Evolutionary conservation across 129 eudicot species (phyloP).

Genomic region (Kitagawia praeruptora): DNA sequence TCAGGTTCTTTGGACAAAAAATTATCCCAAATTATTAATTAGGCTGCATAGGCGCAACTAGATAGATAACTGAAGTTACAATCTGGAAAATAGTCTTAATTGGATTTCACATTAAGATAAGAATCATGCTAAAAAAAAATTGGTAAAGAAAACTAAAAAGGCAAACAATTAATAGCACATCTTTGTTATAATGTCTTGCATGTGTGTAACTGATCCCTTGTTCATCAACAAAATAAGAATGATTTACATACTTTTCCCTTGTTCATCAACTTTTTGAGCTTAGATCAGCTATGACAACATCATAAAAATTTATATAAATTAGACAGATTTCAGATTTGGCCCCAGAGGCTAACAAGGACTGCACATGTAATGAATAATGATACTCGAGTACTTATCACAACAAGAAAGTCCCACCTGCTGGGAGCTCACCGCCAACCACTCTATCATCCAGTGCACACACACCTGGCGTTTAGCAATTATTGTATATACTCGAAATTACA

Average conservation of each 20-base stretch:
- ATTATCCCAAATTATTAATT: not conserved
- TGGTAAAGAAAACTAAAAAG: not conserved
- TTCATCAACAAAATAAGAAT: too few relatives aligned
- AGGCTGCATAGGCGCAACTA: not conserved
- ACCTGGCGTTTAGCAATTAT: not conserved
- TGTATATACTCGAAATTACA: not conserved
- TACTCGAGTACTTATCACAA: not conserved
- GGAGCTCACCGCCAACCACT: not conserved
- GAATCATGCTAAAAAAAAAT: not conserved
- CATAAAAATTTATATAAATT: not conserved
- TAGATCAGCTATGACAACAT: not conserved
- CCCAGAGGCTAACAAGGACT: not conserved
- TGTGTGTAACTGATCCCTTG: not conserved
- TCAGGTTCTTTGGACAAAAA: not conserved
- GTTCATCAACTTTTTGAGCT: not conserved
- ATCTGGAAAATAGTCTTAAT: not conserved
- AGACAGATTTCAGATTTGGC: not conserved
- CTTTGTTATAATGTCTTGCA: too few relatives aligned
- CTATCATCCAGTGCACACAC: not conserved
- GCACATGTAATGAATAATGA: not conserved
- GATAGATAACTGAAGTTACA: not conserved
- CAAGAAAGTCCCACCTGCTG: not conserved
- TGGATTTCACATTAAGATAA: not conserved
- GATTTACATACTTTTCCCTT: not conserved
- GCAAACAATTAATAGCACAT: not conserved